Evolutionary conservation across 2,329 filamentous ascomycete genomes (phyloP).

Genomic region (Colletotrichum gigasporum): DNA sequence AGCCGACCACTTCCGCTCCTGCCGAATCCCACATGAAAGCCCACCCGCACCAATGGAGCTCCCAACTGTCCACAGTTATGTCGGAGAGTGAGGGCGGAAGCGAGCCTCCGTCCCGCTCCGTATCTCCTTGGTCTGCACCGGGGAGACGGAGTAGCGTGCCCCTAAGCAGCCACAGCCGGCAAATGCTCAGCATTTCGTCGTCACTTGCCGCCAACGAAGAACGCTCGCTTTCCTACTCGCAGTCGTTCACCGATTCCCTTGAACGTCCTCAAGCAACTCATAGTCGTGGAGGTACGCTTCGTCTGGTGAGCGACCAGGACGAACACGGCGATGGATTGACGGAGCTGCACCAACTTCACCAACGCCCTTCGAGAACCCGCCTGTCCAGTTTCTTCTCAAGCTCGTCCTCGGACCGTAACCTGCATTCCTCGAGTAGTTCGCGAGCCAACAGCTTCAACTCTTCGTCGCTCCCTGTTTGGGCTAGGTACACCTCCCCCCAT

Average conservation of each 20-base stretch:
- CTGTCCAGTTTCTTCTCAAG: constrained; percentile 62
- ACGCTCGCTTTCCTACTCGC: constrained; percentile 46
- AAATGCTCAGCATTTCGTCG: constrained; percentile 67
- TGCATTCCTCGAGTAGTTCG: constrained; percentile 62
- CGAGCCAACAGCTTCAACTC: constrained; percentile 56
- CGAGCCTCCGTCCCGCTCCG: constrained; percentile 57
- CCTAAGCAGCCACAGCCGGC: constrained; percentile 60
- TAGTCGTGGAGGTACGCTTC: constrained; percentile 49
- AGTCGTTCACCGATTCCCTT: constrained; percentile 55
- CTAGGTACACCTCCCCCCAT: too few species aligned
- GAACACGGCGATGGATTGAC: constrained; percentile 72
- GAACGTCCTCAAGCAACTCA: constrained; percentile 59
- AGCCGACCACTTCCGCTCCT: constrained; percentile 5
- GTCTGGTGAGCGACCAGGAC: constrained; percentile 66
- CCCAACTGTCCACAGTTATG: constrained; percentile 70
- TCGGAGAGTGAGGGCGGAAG: constrained; percentile 68
- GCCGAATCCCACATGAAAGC: constrained; percentile 51
- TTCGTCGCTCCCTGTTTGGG: constrained; percentile 62
- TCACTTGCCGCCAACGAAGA: constrained; percentile 58
- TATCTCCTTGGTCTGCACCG: constrained; percentile 52
- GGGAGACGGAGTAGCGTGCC: constrained; percentile 61
- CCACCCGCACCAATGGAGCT: constrained; percentile 69
- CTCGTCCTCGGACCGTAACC: constrained; percentile 59
- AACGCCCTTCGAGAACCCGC: constrained; percentile 62
- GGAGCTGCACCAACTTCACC: constrained; percentile 63